Evolutionary conservation across 768 basidiomycete species (phyloP).

Genomic region (Rhodotorula graminis): DNA sequence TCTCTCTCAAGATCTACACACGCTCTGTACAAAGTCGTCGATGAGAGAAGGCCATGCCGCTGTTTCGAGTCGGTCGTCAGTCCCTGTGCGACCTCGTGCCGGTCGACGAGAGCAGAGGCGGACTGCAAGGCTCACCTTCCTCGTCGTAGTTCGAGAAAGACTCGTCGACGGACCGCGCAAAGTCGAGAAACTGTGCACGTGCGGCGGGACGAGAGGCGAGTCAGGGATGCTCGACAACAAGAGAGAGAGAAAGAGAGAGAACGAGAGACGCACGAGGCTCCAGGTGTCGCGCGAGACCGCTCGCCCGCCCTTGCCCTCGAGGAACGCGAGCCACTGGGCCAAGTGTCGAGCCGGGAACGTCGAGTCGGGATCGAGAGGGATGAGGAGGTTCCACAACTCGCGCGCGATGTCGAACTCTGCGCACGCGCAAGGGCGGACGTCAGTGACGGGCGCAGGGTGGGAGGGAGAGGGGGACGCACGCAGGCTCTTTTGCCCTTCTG

Average conservation of each 20-base stretch:
- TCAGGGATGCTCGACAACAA: neutral
- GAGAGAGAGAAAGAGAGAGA: too few relatives aligned
- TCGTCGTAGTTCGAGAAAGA: constrained; percentile 67
- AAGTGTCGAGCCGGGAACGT: constrained; percentile 46
- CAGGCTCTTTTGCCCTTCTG: constrained; percentile 72
- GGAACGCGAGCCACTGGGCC: constrained; percentile 73
- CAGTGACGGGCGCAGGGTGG: neutral
- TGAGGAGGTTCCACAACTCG: constrained; percentile 71
- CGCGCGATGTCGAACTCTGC: constrained; percentile 63
- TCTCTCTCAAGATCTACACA: too few relatives aligned
- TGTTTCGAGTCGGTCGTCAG: constrained; percentile 42
- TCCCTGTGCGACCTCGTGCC: neutral
- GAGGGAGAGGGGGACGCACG: constrained; percentile 51
- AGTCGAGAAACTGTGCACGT: constrained; percentile 37
- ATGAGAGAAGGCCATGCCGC: constrained; percentile 83
- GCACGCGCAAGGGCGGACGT: neutral
- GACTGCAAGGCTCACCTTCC: constrained; percentile 59
- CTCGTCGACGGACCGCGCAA: constrained; percentile 63
- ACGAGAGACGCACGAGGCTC: constrained; percentile 19
- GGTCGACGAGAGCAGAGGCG: neutral
- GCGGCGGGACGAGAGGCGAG: neutral
- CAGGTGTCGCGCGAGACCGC: constrained; percentile 53
- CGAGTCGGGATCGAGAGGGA: constrained; percentile 57
- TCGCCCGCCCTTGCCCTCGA: constrained; percentile 61
- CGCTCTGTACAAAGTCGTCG: constrained; percentile 74